Base-by-base conservation (phyloP, 2,329 filamentous ascomycete genomes). In the Thelonectria discophora region DNA sequence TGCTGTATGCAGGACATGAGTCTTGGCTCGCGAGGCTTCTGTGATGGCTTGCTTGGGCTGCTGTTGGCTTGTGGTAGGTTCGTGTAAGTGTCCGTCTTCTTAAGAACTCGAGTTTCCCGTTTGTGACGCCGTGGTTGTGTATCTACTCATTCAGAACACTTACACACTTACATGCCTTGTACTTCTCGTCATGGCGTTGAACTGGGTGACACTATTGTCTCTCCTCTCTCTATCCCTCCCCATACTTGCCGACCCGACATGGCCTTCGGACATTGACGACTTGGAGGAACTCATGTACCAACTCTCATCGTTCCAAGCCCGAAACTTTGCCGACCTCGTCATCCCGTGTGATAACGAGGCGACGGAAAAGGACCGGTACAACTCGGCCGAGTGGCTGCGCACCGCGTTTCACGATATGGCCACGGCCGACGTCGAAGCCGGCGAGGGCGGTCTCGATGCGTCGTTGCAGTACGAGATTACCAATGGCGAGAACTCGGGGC, bases 261-360 rank as follows among this genome's bases (percentile, higher is more conserved):
- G 87, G 87, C 87, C 87, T 2, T 82, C 84, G 2, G 69, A 79
- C 12, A 81, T 81, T 17, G 87, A 89, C 68, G 86, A 89, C 71
- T 76, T 89, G 60, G 87, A 89, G 73, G 86, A 88, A 72, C 83
- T 88, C 65, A 85, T 89, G 79, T 87, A 82, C 69, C 83, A 88
- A 67, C 82, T 84, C 54, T 76, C 79, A 34, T 85, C 84, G 3
- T 84, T 86, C 69, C 78, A 80, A 47, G 79, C 81, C 32, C 80
- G 85, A 63, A 80, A 83, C 42, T 88, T 89, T 71, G 81, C 84
- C 47, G 80, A 82, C 53, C 80, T 81, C 13, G 82, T 89, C 57
- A 84, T 80, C 34, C 86, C 86, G 6, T 89, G 86, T 74, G 78
- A 78, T 45, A 84, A 79, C 63, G 80, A 84, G 59, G 80, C 81